Conservation (phyloP, 805 yeast species). For the Saturnispora besseyi region DNA sequence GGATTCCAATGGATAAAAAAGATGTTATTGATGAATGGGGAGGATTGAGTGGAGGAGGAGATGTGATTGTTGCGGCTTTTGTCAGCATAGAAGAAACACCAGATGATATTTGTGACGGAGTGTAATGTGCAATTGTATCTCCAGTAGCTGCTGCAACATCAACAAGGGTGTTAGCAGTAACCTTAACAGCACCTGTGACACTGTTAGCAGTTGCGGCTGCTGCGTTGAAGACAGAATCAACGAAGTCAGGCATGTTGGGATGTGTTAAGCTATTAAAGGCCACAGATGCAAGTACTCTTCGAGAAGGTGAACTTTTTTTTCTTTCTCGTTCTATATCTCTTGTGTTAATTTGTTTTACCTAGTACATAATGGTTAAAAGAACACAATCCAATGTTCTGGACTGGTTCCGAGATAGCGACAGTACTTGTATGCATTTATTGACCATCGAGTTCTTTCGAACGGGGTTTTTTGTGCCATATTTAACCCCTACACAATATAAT, state of each 20-base stretch:
- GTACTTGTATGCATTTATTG: conserved; percentile 21
- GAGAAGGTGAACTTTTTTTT: not conserved
- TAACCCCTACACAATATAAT: conserved; percentile 48
- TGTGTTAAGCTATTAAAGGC: not conserved
- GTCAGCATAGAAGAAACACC: not conserved
- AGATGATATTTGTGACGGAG: not conserved
- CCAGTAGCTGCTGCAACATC: not conserved
- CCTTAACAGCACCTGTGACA: not conserved
- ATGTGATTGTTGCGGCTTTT: not conserved
- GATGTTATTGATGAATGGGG: not conserved
- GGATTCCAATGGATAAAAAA: not conserved
- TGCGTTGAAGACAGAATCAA: conserved; percentile 13
- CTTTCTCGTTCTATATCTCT: not conserved
- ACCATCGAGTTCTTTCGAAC: conserved; percentile 30
- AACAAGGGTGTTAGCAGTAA: not conserved
- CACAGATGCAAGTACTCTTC: not conserved
- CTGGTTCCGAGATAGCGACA: conserved; percentile 13
- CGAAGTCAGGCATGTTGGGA: conserved; percentile 16
- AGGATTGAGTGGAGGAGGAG: not conserved
- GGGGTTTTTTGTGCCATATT: conserved; percentile 37
- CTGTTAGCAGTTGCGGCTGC: not conserved
- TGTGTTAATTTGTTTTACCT: not conserved
- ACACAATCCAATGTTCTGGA: conserved; percentile 5
- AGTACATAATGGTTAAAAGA: conserved; percentile 2
- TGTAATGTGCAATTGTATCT: not conserved